Base-by-base conservation (phyloP, 768 basidiomycete species). In the Dentipellis sp. region DNA sequence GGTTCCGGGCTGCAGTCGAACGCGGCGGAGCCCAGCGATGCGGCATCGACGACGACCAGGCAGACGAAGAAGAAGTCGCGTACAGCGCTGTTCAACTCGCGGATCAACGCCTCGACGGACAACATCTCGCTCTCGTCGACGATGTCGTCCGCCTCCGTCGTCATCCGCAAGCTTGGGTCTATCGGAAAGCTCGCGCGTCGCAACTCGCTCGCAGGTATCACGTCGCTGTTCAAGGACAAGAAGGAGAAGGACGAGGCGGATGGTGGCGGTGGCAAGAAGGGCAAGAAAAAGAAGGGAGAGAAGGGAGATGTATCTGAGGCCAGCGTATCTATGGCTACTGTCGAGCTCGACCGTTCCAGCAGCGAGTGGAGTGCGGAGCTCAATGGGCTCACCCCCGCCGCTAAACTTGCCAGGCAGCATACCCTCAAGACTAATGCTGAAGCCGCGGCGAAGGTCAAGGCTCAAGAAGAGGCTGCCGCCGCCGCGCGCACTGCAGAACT, bases 81-180 rank as follows among this genome's bases (percentile, higher is more conserved):
- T 16, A 56, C 61, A 8, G 84, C 83, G 19, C 67, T 97, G 61
- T 94, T 98, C 78, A 97, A 93, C 69, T 82, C 88, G 60, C 84
- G 87, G 61, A 72, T 90, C 63, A 95, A 97, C 67, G 82, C 84
- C 45, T 88, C 85, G 54, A 94, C 91, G 45, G 94, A 95, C 70
- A 97, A 95, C 69, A 95, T 98, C 61, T 97, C 94, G 23, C 80
- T 98, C 39, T 89, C 87, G 17, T 94, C 91, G 8, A 97, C 95
- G 47, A 94, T 97, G 63, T 91, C 88, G 60, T 91, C 88, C 52
- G 95, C 95, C 19, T 92, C 89, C 46, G 88, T 97, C 68, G 95
- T 98, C 81, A 94, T 97, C 64, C 82, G 94, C 62, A 98, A 97
- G 74, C 83, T 98, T 49, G 90, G 94, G 3, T 84, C 84, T 39